Evolutionary conservation across 257 asterid genomes (phyloP).

Genomic region (Nicotiana attenuata): DNA sequence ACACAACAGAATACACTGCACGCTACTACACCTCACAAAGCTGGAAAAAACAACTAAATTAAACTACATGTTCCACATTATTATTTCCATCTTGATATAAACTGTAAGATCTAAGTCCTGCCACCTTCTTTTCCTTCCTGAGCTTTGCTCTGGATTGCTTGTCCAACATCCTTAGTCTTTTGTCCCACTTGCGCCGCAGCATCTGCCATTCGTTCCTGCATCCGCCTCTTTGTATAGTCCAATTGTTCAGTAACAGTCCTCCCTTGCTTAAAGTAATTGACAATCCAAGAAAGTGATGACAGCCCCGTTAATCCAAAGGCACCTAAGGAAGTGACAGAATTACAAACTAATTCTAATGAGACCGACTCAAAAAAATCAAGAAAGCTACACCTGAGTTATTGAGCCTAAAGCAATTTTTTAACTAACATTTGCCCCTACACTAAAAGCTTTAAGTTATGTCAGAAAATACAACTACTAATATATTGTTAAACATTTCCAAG

Average conservation of each 20-base stretch:
- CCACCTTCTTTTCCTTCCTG: slow-evolving; percentile 9
- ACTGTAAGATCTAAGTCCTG: background rate
- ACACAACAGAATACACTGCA: background rate
- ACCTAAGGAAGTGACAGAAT: background rate
- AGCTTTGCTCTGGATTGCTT: slow-evolving; percentile 8
- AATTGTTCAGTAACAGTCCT: background rate
- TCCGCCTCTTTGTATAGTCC: slow-evolving; percentile 12
- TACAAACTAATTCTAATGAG: background rate
- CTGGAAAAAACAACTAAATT: background rate
- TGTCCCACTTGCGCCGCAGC: background rate
- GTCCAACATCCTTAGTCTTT: background rate
- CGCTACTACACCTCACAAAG: background rate
- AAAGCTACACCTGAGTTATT: background rate
- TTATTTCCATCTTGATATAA: background rate
- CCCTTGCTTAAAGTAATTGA: slow-evolving; percentile 9
- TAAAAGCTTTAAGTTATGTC: no score
- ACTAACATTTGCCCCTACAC: no score
- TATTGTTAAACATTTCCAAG: no score
- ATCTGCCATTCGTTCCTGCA: slow-evolving; percentile 6
- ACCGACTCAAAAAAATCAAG: no score
- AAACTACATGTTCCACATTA: background rate
- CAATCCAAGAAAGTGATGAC: slow-evolving; percentile 14
- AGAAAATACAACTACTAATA: no score
- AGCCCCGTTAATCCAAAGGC: slow-evolving; percentile 23
- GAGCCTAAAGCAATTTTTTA: no score